Evolutionary conservation across 148 eudicot species (phyloP).

Genomic region (Rhododendron mucronatum): DNA sequence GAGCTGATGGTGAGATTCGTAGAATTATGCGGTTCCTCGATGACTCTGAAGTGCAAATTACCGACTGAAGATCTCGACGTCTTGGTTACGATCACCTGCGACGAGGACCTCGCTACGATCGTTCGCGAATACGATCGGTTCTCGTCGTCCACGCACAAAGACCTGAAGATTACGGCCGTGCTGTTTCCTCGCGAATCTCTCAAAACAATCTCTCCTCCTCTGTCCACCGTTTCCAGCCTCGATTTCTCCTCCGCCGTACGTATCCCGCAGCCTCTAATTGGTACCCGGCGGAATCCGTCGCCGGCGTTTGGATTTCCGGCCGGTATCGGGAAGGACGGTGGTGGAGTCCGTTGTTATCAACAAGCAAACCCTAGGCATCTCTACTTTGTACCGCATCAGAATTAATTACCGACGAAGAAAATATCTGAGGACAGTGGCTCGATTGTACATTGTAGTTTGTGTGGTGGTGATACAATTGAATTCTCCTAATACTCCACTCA

Average conservation of each 20-base stretch:
- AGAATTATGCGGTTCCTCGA: constrained; percentile 44
- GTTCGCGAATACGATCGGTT: constrained; percentile 57
- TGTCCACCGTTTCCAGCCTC: constrained; percentile 14
- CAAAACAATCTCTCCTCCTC: background rate
- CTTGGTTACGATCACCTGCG: constrained; percentile 53
- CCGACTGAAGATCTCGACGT: constrained; percentile 76
- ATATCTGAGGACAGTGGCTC: background rate
- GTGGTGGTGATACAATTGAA: background rate
- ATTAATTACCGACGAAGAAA: background rate
- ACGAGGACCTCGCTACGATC: constrained; percentile 56
- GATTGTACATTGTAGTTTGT: too few relatives aligned
- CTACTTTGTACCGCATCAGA: background rate
- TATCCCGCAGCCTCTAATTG: background rate
- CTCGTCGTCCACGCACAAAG: background rate
- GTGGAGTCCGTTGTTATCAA: background rate
- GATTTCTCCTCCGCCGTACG: background rate
- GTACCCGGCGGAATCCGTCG: background rate
- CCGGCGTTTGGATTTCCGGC: background rate
- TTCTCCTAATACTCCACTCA: background rate
- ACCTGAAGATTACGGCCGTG: constrained; percentile 28
- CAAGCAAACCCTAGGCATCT: background rate
- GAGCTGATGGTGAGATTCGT: constrained; percentile 54
- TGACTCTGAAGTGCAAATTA: constrained; percentile 51
- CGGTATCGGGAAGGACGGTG: background rate
- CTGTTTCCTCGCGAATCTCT: background rate